Percentiles rank a stretch among this genome's conserved stretches.
These are phyloP conservation scores for Aspergillus wentii DNA, from an alignment of 495 filamentous ascomycete species.

Conservation along the genomic window DNA sequence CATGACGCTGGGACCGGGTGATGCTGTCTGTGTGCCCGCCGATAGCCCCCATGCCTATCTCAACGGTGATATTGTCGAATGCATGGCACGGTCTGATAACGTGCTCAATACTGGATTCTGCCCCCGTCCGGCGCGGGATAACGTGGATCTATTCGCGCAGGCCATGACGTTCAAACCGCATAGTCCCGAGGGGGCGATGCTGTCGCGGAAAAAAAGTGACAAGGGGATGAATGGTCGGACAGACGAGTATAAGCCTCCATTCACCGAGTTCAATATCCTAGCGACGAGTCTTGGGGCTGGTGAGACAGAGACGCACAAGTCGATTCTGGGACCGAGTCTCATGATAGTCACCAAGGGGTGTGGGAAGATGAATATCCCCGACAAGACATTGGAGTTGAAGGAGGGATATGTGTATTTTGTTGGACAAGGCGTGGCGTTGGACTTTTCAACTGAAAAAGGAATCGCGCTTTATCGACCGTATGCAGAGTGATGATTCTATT, in stretches of 20 bases:
- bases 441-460: constrained; percentile 42
- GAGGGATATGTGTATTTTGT: constrained; percentile 67
- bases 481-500: constrained; percentile 49
- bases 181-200: constrained; percentile 43
- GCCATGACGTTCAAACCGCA: constrained; percentile 61
- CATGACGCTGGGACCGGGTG: constrained; percentile 57
- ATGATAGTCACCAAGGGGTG: constrained; percentile 59
- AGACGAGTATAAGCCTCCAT: constrained; percentile 59
- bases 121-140: constrained; percentile 57
- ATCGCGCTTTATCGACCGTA: constrained; percentile 55
- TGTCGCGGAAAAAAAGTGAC: constrained; percentile 42
- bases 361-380: constrained; percentile 51
- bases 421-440: constrained; percentile 51
- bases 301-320: constrained; percentile 53
- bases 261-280: constrained; percentile 70
- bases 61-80: constrained; percentile 75
- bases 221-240: constrained; percentile 56
- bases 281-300: constrained; percentile 50
- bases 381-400: constrained; percentile 45
- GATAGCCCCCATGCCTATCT: constrained; percentile 79
- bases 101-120: constrained; percentile 75
- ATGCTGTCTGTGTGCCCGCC: constrained; percentile 69
- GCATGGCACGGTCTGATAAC: constrained; percentile 80
- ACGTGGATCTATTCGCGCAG: constrained; percentile 55
- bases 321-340: constrained; percentile 59